These are phyloP conservation scores for Alternaria gansuensis DNA, from an alignment of 2,329 filamentous ascomycete genomes.

Conservation along the genomic window DNA sequence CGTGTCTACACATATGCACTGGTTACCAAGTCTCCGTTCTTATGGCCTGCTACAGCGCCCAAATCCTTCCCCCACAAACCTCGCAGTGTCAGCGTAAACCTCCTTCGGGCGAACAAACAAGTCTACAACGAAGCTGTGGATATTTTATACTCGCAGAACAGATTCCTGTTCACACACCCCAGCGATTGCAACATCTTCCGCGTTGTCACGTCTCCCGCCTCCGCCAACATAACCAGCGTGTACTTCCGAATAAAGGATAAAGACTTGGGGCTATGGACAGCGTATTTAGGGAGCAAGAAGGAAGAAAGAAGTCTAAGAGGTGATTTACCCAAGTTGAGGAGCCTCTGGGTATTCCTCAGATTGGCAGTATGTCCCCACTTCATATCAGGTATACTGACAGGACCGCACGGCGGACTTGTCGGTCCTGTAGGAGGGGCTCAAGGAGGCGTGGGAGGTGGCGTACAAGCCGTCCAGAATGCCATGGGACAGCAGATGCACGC, in stretches of 20 bases:
- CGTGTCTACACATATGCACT: conserved; percentile 48
- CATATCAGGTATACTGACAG: conserved; percentile 23
- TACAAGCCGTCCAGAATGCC: conserved; percentile 38
- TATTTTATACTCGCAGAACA: conserved; percentile 50
- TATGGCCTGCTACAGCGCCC: conserved; percentile 42
- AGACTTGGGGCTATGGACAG: conserved; percentile 51
- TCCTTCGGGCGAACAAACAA: conserved; percentile 43
- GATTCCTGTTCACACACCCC: conserved; percentile 52
- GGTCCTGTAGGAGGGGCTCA: conserved; percentile 8
- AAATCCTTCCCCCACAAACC: conserved; percentile 9
- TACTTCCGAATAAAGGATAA: conserved; percentile 51
- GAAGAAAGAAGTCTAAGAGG: conserved; percentile 41
- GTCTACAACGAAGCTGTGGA: conserved; percentile 48
- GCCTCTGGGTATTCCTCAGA: conserved; percentile 48
- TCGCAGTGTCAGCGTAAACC: conserved; percentile 37
- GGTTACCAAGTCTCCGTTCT: conserved; percentile 44
- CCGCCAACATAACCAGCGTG: conserved; percentile 41
- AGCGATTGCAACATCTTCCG: conserved; percentile 54
- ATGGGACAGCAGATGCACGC: conserved; percentile 41
- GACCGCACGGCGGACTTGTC: neutral
- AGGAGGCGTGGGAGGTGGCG: conserved; percentile 20
- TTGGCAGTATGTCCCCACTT: conserved; percentile 30
- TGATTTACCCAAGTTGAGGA: conserved; percentile 50
- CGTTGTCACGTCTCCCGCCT: conserved; percentile 43
- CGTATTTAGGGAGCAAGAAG: conserved; percentile 47